A percentile compares a stretch with the other conserved stretches of the same genome.
Conservation (phyloP, 116 monocot genomes). For the Phalaenopsis hybrid region DNA sequence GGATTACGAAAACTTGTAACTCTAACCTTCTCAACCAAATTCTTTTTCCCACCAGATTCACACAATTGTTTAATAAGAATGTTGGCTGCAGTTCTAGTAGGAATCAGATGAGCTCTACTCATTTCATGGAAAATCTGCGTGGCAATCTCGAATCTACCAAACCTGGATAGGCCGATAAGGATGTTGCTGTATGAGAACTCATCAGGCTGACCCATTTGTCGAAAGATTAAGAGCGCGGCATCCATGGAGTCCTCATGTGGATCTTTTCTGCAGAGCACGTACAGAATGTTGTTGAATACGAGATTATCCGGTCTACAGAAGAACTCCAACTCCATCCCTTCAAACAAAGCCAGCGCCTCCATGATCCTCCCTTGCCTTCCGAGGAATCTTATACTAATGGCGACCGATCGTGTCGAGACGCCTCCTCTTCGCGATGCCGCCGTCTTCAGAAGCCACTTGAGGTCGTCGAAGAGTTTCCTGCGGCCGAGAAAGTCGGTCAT, state of each 20-base stretch:
- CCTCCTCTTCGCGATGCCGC: constrained; percentile 14
- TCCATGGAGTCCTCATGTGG: constrained; percentile 13
- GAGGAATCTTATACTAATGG: constrained; percentile 27
- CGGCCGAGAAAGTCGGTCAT: constrained; percentile 38
- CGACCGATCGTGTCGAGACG: constrained; percentile 12
- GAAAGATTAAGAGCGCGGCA: constrained; percentile 18
- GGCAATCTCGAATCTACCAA: constrained; percentile 26
- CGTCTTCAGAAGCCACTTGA: constrained; percentile 26
- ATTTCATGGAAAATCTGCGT: constrained; percentile 26
- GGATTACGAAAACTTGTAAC: constrained; percentile 23
- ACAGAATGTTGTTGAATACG: constrained; percentile 37
- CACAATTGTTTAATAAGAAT: constrained; percentile 21
- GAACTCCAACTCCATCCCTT: constrained; percentile 23
- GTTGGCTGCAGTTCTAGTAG: constrained; percentile 30
- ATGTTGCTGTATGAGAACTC: constrained; percentile 26
- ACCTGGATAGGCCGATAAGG: constrained; percentile 27
- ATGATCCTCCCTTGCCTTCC: constrained; percentile 27
- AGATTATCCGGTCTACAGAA: constrained; percentile 28
- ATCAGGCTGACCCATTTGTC: constrained; percentile 23
- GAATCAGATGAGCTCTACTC: constrained; percentile 15
- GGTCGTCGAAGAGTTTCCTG: constrained; percentile 38
- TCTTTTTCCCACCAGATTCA: neutral
- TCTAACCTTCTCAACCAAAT: constrained; percentile 19
- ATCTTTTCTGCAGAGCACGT: constrained; percentile 26
- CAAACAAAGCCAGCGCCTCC: constrained; percentile 27